Base-by-base conservation (phyloP, 148 eudicot genomes). In the Pouteria glomerata region DNA sequence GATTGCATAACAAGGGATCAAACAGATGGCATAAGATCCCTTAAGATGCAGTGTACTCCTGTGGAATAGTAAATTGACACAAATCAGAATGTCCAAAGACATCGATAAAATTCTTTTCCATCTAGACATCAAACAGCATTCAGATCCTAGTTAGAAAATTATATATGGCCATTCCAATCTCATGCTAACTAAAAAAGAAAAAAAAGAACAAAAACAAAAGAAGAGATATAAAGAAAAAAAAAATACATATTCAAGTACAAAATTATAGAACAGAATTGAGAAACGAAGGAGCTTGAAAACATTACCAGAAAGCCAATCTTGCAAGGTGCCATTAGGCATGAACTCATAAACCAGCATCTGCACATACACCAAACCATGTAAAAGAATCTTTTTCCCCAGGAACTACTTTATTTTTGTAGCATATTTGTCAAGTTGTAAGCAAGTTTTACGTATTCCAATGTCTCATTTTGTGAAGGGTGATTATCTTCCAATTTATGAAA, bases 301-400 rank as follows among this genome's bases (percentile, higher is more conserved):
- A 78, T 39, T 86, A 93, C 98, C 98, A 60, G 91, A 81, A 69
- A 93, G 86, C 86, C 93, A 87, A 64, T 90, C 91, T 41, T 82
- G 88, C 76, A 93, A 69, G 37, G 96, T 88, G 66, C 96, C 91
- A 83, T 84, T 88, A 44, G 96, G 82, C 92, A 93, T 84, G 80
- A 87, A 90, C 78, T 93, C 98, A 74, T 93, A 93, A 53, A 93
- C 92, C 74, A 93, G 84, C 89, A 90, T 79, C 96, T 93, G 90
- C 81, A 56, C 41, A 73, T 27, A 33, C 50, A 47, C 48, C 50
- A 78, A 68, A 34, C n/a, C 18, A 50, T 8, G 14, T 23, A 45
- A 6, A 34, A 41, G 7, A 10, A 42, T 41, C 34, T 13, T 19
- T 67, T 48, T 30, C 19, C 53, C 8, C 41, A 3, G 26, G 21